phyloP scores from a whole-genome alignment of 2,329 filamentous ascomycete genomes.

The Aspergillus fructus region DNA sequence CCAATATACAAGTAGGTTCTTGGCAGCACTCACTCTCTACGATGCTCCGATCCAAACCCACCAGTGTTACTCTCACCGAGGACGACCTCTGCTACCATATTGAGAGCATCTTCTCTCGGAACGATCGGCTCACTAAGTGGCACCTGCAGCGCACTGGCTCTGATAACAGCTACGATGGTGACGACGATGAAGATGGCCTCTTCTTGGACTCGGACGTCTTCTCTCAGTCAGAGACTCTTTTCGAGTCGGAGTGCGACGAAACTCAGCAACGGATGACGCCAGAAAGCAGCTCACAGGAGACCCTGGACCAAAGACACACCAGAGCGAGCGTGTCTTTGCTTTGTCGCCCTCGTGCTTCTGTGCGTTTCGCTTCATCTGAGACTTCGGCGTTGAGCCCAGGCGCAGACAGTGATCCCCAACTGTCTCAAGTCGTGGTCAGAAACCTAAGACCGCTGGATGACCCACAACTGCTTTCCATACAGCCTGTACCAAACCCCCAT shows the following conservation, averaged over 20 bases:
- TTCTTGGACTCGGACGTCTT: conserved; percentile 9
- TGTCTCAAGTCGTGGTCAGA: neutral
- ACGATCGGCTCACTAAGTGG: conserved; percentile 16
- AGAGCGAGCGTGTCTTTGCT: neutral
- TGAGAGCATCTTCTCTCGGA: conserved; percentile 20
- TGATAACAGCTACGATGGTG: conserved; percentile 7
- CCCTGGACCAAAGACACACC: neutral
- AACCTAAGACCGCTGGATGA: neutral
- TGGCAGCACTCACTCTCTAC: neutral
- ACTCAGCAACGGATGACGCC: neutral
- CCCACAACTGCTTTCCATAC: neutral
- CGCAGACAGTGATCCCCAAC: neutral
- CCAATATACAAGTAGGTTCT: neutral
- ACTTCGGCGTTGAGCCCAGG: neutral
- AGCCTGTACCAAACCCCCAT: neutral
- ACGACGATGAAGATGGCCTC: conserved; percentile 8
- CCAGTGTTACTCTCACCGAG: conserved; percentile 31
- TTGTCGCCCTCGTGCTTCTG: neutral
- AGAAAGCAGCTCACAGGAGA: neutral
- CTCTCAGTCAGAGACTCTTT: neutral
- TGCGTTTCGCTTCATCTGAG: neutral
- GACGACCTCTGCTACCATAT: conserved; percentile 34
- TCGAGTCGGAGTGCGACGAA: conserved; percentile 4
- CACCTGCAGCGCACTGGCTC: conserved; percentile 17
- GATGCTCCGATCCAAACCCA: conserved; percentile 38